A percentile compares a stretch with the other conserved stretches of the same genome.
Evolutionary conservation across 2,329 filamentous ascomycete species (phyloP).

Genomic region (Purpureocillium takamizusanense): DNA sequence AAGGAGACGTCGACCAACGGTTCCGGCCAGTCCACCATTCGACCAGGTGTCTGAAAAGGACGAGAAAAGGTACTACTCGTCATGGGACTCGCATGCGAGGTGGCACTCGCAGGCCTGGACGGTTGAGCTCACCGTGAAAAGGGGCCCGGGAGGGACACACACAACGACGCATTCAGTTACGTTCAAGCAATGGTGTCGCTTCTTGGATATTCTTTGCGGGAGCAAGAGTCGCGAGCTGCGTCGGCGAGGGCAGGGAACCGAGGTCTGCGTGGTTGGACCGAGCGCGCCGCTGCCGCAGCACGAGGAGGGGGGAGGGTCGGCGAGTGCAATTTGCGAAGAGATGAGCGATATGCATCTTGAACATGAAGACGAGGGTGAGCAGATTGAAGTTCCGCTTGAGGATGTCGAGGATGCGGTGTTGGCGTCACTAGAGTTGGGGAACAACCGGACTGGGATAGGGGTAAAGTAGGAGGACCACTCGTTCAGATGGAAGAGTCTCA

Average conservation of each 20-base stretch:
- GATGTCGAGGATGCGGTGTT: conserved; percentile 1
- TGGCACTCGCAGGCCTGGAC: neutral
- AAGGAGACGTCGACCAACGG: no score
- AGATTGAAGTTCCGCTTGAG: neutral
- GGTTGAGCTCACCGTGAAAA: neutral
- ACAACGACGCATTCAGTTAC: neutral
- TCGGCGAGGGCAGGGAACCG: neutral
- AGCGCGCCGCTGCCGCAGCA: neutral
- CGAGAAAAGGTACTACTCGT: no score
- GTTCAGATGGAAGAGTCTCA: no score
- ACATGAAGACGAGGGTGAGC: neutral
- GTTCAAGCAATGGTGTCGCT: neutral
- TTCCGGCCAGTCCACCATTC: no score
- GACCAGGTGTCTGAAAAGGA: no score
- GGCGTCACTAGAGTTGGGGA: neutral
- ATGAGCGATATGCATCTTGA: neutral
- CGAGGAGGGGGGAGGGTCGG: neutral
- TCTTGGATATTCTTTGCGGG: neutral
- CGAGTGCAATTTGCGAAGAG: neutral
- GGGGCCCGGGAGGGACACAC: neutral
- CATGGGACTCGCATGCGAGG: no score
- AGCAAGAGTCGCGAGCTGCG: neutral
- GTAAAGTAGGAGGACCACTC: no score
- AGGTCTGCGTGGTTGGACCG: no score
- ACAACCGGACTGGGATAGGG: no score